A percentile compares a stretch with the other conserved stretches of the same genome.
phyloP scores from a whole-genome alignment of 2,329 filamentous ascomycete genomes.

The Xylogone sp. region DNA sequence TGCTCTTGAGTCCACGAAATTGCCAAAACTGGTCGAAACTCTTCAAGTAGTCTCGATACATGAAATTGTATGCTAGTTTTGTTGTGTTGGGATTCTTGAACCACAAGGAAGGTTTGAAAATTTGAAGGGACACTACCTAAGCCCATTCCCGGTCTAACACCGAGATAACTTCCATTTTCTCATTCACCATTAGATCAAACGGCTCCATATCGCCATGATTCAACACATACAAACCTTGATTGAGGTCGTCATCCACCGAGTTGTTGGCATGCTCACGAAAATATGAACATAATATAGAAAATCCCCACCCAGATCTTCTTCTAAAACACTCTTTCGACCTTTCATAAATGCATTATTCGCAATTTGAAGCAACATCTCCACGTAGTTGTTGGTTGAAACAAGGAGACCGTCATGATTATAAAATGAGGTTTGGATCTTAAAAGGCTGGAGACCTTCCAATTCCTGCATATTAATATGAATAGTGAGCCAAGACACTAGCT shows the following conservation, averaged over 20 bases:
- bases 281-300: constrained; percentile 19
- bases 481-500: no score
- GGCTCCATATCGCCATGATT: constrained; percentile 21
- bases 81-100: constrained; percentile 8
- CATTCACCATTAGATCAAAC: constrained; percentile 16
- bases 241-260: constrained; percentile 9
- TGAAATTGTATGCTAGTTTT: constrained; percentile 7
- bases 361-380: constrained; percentile 20
- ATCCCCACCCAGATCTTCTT: constrained; percentile 18
- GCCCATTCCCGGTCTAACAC: constrained; percentile 26
- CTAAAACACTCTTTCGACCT: constrained; percentile 11
- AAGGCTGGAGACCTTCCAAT: constrained; percentile 20
- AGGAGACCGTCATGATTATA: constrained; percentile 6
- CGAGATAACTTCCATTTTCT: constrained; percentile 17
- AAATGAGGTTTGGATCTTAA: constrained; percentile 10
- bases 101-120: constrained; percentile 24
- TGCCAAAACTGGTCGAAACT: constrained; percentile 11
- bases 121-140: constrained; percentile 20
- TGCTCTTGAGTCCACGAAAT: constrained; percentile 11
- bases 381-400: constrained; percentile 19
- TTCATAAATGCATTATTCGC: constrained; percentile 22
- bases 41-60: constrained; percentile 10
- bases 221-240: constrained; percentile 21
- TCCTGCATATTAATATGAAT: constrained; percentile 23
- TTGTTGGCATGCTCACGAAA: constrained; percentile 11